A percentile compares a stretch with the other conserved stretches of the same genome.
phyloP scores from a whole-genome alignment of 371 early-diverging fungal species.

The Smittium culicis region DNA sequence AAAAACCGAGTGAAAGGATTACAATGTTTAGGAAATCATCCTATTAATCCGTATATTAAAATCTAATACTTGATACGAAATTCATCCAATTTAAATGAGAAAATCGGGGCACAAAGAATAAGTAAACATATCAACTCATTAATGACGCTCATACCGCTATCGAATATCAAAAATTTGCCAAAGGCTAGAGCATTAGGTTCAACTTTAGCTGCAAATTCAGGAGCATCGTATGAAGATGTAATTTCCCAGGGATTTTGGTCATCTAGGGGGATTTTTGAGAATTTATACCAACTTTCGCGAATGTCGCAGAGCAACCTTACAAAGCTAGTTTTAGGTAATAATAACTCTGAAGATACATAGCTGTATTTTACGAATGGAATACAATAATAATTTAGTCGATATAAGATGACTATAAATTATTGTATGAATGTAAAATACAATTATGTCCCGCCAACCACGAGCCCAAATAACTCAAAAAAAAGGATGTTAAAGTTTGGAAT shows the following conservation, averaged over 20 bases:
- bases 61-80: neutral
- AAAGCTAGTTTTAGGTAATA: neutral
- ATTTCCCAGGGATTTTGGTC: constrained; percentile 21
- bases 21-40: neutral
- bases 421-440: neutral
- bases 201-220: constrained; percentile 14
- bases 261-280: constrained; percentile 12
- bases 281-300: constrained; percentile 11
- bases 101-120: neutral
- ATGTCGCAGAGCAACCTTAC: neutral
- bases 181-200: constrained; percentile 20
- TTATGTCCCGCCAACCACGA: neutral
- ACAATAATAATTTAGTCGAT: constrained; percentile 1
- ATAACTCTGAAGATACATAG: constrained; percentile 9
- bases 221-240: constrained; percentile 20
- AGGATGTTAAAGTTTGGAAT: constrained; percentile 3
- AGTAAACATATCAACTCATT: neutral
- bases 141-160: neutral
- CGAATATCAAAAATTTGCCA: constrained; percentile 3
- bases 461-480: neutral
- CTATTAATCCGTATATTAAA: neutral
- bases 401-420: neutral
- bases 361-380: constrained; percentile 1
- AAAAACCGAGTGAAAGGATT: neutral
- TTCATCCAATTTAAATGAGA: neutral